A percentile compares a stretch with the other conserved stretches of the same genome.
Evolutionary conservation across 2,329 filamentous ascomycete genomes (phyloP).

Genomic region (Fusarium subtropicale): DNA sequence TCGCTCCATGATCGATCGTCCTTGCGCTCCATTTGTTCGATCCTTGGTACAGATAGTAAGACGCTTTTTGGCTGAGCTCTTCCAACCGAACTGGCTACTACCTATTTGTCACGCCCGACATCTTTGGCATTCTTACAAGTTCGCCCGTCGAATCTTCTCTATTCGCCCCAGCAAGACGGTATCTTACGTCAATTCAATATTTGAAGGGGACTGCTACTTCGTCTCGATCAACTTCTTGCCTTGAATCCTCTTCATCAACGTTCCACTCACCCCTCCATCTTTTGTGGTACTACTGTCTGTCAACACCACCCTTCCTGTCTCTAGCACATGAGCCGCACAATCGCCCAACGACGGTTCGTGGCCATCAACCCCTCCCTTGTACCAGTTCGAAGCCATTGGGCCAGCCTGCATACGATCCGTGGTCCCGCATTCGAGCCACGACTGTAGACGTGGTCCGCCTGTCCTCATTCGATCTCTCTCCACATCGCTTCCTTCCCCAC

Average conservation of each 20-base stretch:
- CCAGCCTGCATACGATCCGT: conserved; percentile 53
- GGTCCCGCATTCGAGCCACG: conserved; percentile 56
- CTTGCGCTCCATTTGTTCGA: conserved; percentile 39
- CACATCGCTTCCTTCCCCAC: conserved; percentile 52
- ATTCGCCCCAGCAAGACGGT: conserved; percentile 6
- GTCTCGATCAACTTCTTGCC: conserved; percentile 32
- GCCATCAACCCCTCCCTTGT: conserved; percentile 47
- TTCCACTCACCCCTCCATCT: conserved; percentile 45
- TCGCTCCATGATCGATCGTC: conserved; percentile 25
- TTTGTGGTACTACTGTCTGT: conserved; percentile 43
- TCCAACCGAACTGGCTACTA: conserved; percentile 37
- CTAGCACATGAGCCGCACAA: conserved; percentile 46
- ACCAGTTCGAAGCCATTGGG: conserved; percentile 51
- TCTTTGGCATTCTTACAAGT: conserved; percentile 39
- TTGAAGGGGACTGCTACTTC: conserved; percentile 19
- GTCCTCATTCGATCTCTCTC: conserved; percentile 52
- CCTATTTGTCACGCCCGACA: conserved; percentile 34
- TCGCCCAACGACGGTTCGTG: conserved; percentile 48
- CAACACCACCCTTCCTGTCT: conserved; percentile 46
- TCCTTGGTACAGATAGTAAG: conserved; percentile 28
- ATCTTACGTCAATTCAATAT: conserved; percentile 13
- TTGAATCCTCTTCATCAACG: conserved; percentile 36
- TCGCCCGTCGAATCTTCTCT: conserved; percentile 25
- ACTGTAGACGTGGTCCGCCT: conserved; percentile 51
- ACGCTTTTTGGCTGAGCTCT: conserved; percentile 39